A percentile compares a stretch with the other conserved stretches of the same genome.
Evolutionary conservation across 192 early-diverging fungal species (phyloP).

Genomic region (Coemansia sp.): DNA sequence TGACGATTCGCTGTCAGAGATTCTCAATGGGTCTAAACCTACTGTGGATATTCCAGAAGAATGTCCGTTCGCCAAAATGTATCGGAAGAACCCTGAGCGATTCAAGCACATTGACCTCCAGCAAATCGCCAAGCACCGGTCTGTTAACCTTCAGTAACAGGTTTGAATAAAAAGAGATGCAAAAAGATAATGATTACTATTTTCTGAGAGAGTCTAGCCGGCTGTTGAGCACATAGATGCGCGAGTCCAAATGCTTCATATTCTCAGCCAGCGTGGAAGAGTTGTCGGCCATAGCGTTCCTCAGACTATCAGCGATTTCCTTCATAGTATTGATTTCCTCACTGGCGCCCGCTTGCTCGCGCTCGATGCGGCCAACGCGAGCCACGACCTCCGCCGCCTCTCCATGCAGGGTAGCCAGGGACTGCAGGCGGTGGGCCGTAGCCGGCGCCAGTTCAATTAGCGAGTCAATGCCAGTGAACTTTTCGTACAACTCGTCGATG

Average conservation of each 20-base stretch:
- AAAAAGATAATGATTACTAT: slow-evolving; percentile 1
- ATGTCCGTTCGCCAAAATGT: slow-evolving; percentile 54
- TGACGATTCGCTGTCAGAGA: not conserved
- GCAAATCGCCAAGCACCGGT: slow-evolving; percentile 26
- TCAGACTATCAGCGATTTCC: slow-evolving; percentile 60
- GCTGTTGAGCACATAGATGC: slow-evolving; percentile 65
- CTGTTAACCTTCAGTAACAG: slow-evolving; percentile 23
- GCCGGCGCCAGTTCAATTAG: slow-evolving; percentile 78
- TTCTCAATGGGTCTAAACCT: not conserved
- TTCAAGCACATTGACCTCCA: slow-evolving; percentile 42
- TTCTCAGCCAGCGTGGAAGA: slow-evolving; percentile 63
- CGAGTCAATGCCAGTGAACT: slow-evolving; percentile 69
- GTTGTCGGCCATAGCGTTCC: slow-evolving; percentile 62
- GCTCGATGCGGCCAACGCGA: slow-evolving; percentile 68
- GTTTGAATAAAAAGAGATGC: not conserved
- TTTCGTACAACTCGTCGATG: slow-evolving; percentile 49
- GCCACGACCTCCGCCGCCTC: slow-evolving; percentile 81
- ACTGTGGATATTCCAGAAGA: slow-evolving; percentile 30
- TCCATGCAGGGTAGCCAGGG: slow-evolving; percentile 74
- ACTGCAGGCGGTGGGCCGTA: slow-evolving; percentile 74
- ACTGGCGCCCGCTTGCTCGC: slow-evolving; percentile 67
- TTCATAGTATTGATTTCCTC: slow-evolving; percentile 68
- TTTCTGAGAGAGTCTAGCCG: slow-evolving; percentile 48
- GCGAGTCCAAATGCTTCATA: slow-evolving; percentile 63
- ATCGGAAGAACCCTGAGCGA: slow-evolving; percentile 43